phyloP scores from a whole-genome alignment of 2,329 filamentous ascomycete species.

The Exophiala viscosa region DNA sequence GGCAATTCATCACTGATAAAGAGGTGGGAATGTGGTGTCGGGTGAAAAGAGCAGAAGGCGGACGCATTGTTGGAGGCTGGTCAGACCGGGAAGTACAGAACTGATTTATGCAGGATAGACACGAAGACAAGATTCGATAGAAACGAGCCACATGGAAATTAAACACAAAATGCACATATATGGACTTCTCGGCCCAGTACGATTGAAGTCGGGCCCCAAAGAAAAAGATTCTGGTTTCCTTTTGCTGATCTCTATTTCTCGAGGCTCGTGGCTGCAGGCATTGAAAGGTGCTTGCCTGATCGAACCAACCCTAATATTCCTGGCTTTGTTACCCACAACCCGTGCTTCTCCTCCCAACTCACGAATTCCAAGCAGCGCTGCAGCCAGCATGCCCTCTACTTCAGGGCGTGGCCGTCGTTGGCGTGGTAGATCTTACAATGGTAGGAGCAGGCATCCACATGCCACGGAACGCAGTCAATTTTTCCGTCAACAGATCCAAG shows the following conservation, averaged over 20 bases:
- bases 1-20: constrained; percentile 90
- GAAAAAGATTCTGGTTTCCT: background rate
- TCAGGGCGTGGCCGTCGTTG: background rate
- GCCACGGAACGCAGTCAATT: background rate
- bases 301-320: no score
- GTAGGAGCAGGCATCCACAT: background rate
- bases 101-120: constrained; percentile 34
- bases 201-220: no score
- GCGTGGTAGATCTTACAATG: background rate
- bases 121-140: constrained; percentile 8
- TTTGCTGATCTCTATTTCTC: no score
- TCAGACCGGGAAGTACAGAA: constrained; percentile 67
- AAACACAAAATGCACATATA: background rate
- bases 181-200: background rate
- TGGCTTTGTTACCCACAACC: background rate
- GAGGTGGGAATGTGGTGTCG: constrained; percentile 86
- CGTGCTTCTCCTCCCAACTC: background rate
- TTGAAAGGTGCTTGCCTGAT: no score
- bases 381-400: background rate
- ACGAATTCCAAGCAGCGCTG: background rate
- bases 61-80: constrained; percentile 61
- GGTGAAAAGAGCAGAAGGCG: constrained; percentile 84
- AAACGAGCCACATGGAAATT: background rate
- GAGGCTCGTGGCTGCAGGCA: no score
- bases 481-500: background rate